Evolutionary conservation across 495 filamentous ascomycete species (phyloP).

Genomic region (Trichocladium antarcticum): DNA sequence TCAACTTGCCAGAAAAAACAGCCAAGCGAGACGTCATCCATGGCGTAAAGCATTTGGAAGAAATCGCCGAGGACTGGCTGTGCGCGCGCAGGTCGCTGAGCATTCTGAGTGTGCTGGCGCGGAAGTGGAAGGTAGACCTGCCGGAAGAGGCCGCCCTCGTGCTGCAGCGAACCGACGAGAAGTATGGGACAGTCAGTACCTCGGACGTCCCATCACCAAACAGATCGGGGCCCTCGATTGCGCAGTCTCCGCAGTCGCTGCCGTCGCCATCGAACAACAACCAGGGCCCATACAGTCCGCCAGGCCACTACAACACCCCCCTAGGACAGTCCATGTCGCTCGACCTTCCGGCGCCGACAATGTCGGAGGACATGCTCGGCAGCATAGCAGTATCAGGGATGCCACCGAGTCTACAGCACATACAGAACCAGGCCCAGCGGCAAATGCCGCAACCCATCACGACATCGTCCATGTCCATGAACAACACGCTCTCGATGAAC

Average conservation of each 20-base stretch:
- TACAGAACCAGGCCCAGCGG: background rate
- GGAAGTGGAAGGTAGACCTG: conserved; percentile 77
- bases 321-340: conserved; percentile 19
- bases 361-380: conserved; percentile 21
- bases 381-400: conserved; percentile 11
- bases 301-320: conserved; percentile 18
- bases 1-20: conserved; percentile 84
- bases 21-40: conserved; percentile 81
- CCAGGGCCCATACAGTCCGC: conserved; percentile 20
- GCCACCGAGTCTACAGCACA: conserved; percentile 2
- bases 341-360: conserved; percentile 10
- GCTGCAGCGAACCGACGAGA: conserved; percentile 52
- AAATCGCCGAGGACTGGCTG: conserved; percentile 91
- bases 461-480: conserved; percentile 19
- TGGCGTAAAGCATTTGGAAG: conserved; percentile 83
- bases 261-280: conserved; percentile 13
- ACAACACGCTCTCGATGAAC: conserved; percentile 16
- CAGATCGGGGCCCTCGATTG: conserved; percentile 9
- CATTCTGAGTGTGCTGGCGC: conserved; percentile 74
- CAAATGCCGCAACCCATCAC: conserved; percentile 8
- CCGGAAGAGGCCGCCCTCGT: conserved; percentile 71
- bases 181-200: conserved; percentile 43
- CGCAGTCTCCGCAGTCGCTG: conserved; percentile 22
- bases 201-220: conserved; percentile 47
- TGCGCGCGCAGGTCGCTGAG: conserved; percentile 76